Conservation (phyloP, 192 early-diverging fungal species). For the Gonapodya prolifera region DNA sequence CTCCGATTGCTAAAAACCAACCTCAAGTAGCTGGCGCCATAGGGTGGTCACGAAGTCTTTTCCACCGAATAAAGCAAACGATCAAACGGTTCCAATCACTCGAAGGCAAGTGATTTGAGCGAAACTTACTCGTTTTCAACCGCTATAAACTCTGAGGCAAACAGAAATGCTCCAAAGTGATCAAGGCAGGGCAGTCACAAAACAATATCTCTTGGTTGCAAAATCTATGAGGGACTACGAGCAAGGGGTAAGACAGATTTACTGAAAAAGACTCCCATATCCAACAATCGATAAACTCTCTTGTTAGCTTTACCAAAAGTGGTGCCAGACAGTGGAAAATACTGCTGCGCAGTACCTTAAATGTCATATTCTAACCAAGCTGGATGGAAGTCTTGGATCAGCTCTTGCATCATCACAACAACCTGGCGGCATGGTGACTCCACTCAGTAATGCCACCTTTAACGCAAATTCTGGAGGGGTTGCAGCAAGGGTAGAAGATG, state of each 20-base stretch:
- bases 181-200: conserved; percentile 42
- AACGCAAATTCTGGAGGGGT: background rate
- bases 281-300: conserved; percentile 4
- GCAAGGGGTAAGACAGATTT: conserved; percentile 22
- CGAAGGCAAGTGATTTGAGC: conserved; percentile 20
- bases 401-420: background rate
- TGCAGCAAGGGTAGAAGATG: background rate
- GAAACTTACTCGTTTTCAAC: background rate
- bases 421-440: background rate
- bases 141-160: background rate
- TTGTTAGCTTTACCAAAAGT: conserved; percentile 32
- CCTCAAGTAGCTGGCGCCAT: conserved; percentile 49
- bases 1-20: conserved; percentile 45
- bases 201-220: conserved; percentile 43
- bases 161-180: conserved; percentile 46
- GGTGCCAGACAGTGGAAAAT: conserved; percentile 40
- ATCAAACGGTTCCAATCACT: conserved; percentile 50
- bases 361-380: conserved; percentile 32
- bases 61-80: conserved; percentile 48
- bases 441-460: background rate
- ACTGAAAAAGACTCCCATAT: background rate
- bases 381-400: background rate
- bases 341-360: conserved; percentile 44
- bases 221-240: conserved; percentile 50
- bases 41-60: conserved; percentile 38